A percentile compares a stretch with the other conserved stretches of the same genome.
Evolutionary conservation across 2,329 filamentous ascomycete genomes (phyloP).

Genomic region (Colletotrichum aenigma): DNA sequence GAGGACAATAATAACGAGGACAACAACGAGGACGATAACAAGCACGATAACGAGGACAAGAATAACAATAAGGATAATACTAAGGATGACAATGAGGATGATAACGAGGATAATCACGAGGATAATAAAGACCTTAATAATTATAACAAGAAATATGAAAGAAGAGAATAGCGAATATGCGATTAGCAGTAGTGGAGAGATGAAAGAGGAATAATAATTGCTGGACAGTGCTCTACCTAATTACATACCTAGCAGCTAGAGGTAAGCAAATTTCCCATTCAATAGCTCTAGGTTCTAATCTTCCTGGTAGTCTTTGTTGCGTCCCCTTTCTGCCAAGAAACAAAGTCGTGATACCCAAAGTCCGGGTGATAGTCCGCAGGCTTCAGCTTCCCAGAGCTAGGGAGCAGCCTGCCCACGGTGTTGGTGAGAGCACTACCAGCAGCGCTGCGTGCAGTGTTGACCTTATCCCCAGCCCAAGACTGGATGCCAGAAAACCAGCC

Average conservation of each 20-base stretch:
- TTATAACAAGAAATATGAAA: rapidly evolving
- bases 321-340: slow-evolving; percentile 19
- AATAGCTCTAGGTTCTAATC: not conserved
- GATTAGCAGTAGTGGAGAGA: too few species aligned
- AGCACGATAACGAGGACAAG: too few species aligned
- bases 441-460: not conserved
- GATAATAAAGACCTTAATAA: rapidly evolving
- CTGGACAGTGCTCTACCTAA: not conserved
- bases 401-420: not conserved
- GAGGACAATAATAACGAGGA: too few species aligned
- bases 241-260: not conserved
- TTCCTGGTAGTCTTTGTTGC: not conserved
- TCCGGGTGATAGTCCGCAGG: not conserved
- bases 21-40: too few species aligned
- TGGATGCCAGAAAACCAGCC: not conserved
- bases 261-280: not conserved
- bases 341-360: slow-evolving; percentile 19
- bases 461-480: not conserved
- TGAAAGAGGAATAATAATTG: too few species aligned
- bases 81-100: too few species aligned
- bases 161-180: not conserved
- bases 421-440: not conserved
- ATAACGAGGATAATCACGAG: too few species aligned
- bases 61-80: too few species aligned
- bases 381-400: not conserved